Conservation (phyloP, 345 rosid species). For the Nasturtium officinale region DNA sequence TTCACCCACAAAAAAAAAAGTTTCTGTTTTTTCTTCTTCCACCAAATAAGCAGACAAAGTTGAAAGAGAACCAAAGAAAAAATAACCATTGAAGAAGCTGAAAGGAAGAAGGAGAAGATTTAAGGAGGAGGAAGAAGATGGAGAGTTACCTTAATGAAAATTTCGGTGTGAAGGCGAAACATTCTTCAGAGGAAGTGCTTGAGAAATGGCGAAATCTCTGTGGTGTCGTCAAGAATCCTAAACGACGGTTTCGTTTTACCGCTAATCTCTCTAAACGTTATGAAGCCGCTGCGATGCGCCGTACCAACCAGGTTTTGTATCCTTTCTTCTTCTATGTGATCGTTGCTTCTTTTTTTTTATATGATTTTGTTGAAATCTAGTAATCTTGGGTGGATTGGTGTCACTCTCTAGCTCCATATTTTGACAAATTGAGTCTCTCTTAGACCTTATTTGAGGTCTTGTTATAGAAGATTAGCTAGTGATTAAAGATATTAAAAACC, state of each 20-base stretch:
- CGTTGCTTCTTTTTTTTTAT: not conserved
- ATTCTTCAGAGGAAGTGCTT: conserved; percentile 63
- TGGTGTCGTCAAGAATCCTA: conserved; percentile 83
- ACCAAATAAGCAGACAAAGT: conserved; percentile 25
- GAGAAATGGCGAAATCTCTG: conserved; percentile 74
- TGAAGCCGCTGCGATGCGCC: conserved; percentile 92
- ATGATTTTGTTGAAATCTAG: not conserved
- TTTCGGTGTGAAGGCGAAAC: conserved; percentile 72
- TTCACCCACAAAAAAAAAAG: conserved; percentile 30
- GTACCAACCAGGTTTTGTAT: conserved; percentile 63
- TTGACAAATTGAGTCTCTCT: not conserved
- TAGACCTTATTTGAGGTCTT: not conserved
- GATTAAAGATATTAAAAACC: conserved; percentile 19
- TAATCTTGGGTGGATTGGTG: not conserved
- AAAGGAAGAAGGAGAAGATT: conserved; percentile 3
- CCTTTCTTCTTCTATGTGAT: not conserved
- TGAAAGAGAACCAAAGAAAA: not conserved
- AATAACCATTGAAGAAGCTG: conserved; percentile 24
- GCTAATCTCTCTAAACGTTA: conserved; percentile 85
- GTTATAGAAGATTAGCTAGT: not conserved
- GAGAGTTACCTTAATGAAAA: conserved; percentile 65
- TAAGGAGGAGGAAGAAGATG: conserved; percentile 43
- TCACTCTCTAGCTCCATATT: not conserved
- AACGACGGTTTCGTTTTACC: conserved; percentile 80
- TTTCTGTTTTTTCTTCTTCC: not conserved